Base-by-base conservation (phyloP, 305 asterid genomes). In the Fraxinus sp. region DNA sequence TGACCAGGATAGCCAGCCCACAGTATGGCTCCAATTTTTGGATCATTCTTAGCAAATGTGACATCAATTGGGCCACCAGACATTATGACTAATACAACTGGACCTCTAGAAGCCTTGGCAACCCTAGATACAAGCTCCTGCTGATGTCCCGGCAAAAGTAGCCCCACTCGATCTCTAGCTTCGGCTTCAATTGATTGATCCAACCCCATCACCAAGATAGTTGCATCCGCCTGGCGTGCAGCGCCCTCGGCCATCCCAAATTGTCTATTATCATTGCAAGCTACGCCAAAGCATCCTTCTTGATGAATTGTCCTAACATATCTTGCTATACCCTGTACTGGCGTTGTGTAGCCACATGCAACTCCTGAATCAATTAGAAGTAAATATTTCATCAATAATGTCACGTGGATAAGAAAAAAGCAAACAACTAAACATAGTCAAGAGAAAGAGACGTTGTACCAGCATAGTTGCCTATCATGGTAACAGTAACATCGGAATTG, bases 381-480 rank as follows among this genome's bases (percentile, higher is more conserved):
- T 5, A 39, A 20, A 39, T 5, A 9, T 16, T 57, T 35, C 7
- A 9, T 26, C 8, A 66, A 36, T 14, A 39, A 20, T 41, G 0
- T 10, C 3, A 24, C 18, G 1, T 8, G 2, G 16, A 41, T 9
- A 10, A 20, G 59, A 49, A 11, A 41, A 41, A 39, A 39, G 0
- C 10, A 64, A 3, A 13, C 10, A 41, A 41, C 49, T 37, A 62
- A 3, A 11, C 9, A 10, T 2, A 24, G 0, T 4, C 13, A 18
- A 28, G 11, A 46, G 0, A 22, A 6, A 16, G 7, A 7, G 36
- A 46, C 41, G 5, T 22, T 16, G 4, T 88, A 95, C 99, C 99
- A 0, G 99, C 99, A 64, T 94, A 94, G 87, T 96, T 96, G 81
- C 99, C 99, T 1, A 92, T 92, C 99, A 96, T 96, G 16, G 93